Evolutionary conservation across 495 filamentous ascomycete species (phyloP), one percentile per base, ranked within the genome.

Genomic region (Aspergillus ellipticus): DNA sequence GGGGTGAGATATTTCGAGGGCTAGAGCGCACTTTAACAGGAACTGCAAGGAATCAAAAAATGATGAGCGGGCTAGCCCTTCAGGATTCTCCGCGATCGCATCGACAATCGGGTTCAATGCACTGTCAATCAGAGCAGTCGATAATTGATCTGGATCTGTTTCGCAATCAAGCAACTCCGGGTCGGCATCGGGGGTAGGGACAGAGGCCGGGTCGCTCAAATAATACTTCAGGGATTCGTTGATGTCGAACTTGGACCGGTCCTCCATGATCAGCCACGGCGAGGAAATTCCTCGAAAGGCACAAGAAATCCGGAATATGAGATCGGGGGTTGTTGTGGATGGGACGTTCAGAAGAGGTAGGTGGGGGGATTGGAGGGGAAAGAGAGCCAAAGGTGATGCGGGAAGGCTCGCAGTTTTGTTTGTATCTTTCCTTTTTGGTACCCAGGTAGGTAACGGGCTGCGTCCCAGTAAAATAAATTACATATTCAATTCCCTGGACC

Each of bases 211-310:
- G 73, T 96, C 90, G 75, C 88, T 90, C 79, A 96, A 87, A 73
- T 99, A 97, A 66, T 88, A 81, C 78, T 96, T 97, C 72, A 97
- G 86, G 58, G 91, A 88, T 66, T 94, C 86, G 73, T 96, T 97
- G 70, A 99, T 89, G 69, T 97, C 90, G 73, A 97, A 99, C 56
- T 85, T 82, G 62, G 89, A 77, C 56, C 77, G 75, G 49, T 82
- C 78, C 66, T 89, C 90, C 92, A 96, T 96, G 62, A 60, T 77
- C 68, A 66, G 60, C 57, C 51, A 59, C 51, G 50, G 51, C 49
- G 57, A 58, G 56, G 52, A 19, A 15, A 29, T 24, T 33, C 65
- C 62, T 67, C 59, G 51, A 50, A 49, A 19, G 31, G 49, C 42
- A 37, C 49, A 42, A 45, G 51, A 17, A 46, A 26, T 35, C 31